Evolutionary conservation across 2,329 filamentous ascomycete species (phyloP).

Genomic region (Leptodontidium sp.): DNA sequence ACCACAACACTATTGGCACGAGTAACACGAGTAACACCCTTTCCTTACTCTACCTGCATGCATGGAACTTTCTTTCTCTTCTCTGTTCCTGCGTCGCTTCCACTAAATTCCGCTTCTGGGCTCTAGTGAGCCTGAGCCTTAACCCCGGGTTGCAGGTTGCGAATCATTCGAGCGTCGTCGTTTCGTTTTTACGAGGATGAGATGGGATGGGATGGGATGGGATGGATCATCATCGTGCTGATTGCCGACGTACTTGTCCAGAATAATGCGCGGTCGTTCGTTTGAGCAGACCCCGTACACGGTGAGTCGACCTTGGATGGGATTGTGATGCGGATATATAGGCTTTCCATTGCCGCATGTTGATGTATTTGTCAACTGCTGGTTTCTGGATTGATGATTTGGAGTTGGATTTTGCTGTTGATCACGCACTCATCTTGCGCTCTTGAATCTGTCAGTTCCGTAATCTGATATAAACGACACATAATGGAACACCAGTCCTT

Average conservation of each 20-base stretch:
- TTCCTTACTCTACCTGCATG: background rate
- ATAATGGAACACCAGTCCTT: background rate
- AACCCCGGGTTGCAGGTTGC: background rate
- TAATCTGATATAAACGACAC: too few relatives aligned
- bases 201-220: background rate
- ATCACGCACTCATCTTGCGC: background rate
- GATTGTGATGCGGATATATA: too few relatives aligned
- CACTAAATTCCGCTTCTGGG: background rate
- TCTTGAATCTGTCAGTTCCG: background rate
- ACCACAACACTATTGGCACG: background rate
- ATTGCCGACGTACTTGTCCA: background rate
- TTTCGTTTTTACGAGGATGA: background rate
- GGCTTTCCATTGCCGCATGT: too few relatives aligned
- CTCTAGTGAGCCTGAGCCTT: background rate
- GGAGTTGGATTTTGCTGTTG: background rate
- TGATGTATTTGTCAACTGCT: too few relatives aligned
- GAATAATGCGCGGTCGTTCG: too few relatives aligned
- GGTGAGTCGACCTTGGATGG: too few relatives aligned
- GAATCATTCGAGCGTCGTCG: background rate
- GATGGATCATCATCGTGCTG: background rate
- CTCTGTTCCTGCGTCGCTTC: slow-evolving; percentile 1
- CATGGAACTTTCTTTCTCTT: background rate
- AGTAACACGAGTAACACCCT: background rate
- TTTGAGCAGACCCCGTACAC: background rate
- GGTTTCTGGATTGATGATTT: background rate